Evolutionary conservation across 2,329 filamentous ascomycete genomes (phyloP).

Genomic region (Hypoxylon sp.): DNA sequence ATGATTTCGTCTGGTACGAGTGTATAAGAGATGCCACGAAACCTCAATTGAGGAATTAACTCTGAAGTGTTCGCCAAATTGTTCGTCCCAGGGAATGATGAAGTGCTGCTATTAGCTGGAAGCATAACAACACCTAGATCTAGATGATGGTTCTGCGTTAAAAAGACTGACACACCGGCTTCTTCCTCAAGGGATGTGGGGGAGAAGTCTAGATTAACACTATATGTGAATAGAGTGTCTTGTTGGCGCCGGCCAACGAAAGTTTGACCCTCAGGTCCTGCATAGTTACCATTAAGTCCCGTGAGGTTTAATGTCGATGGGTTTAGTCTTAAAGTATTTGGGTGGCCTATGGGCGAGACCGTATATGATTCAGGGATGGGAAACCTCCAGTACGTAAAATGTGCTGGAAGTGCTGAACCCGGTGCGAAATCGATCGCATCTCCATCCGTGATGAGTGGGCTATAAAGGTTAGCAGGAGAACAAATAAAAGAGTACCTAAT

Average conservation of each 20-base stretch:
- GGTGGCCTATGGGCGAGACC: slow-evolving; percentile 60
- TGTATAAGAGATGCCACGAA: slow-evolving; percentile 60
- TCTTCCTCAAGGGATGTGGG: slow-evolving; percentile 61
- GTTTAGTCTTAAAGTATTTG: slow-evolving; percentile 61
- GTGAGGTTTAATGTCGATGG: slow-evolving; percentile 69
- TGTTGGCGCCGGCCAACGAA: slow-evolving; percentile 70
- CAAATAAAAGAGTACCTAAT: not conserved
- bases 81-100: slow-evolving; percentile 42
- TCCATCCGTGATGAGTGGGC: slow-evolving; percentile 60
- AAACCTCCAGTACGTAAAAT: slow-evolving; percentile 71
- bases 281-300: slow-evolving; percentile 64
- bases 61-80: slow-evolving; percentile 23
- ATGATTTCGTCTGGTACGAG: slow-evolving; percentile 57
- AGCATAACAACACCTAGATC: slow-evolving; percentile 62
- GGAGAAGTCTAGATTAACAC: slow-evolving; percentile 61
- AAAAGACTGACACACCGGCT: slow-evolving; percentile 67
- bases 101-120: slow-evolving; percentile 50
- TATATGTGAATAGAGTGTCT: slow-evolving; percentile 68
- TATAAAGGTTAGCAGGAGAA: slow-evolving; percentile 42
- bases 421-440: slow-evolving; percentile 64
- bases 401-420: slow-evolving; percentile 62
- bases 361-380: slow-evolving; percentile 63
- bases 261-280: slow-evolving; percentile 63
- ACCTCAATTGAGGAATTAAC: slow-evolving; percentile 60
- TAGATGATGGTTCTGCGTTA: slow-evolving; percentile 68